Percentiles rank a stretch among this genome's conserved stretches.
phyloP scores from a whole-genome alignment of 768 basidiomycete species.

The Lactifluus pinguis region DNA sequence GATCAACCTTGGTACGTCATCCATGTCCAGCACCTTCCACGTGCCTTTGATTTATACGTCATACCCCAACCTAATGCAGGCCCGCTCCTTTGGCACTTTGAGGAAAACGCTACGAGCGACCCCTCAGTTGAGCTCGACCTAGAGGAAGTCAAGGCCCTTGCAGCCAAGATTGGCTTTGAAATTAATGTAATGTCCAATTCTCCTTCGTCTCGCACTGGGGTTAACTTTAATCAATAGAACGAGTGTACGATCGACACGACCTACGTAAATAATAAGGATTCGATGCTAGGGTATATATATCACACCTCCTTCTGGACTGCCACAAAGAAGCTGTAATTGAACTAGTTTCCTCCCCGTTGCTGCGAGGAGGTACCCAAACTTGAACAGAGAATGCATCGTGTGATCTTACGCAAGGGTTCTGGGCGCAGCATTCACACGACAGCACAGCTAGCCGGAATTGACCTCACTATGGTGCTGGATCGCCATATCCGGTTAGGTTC shows the following conservation, averaged over 20 bases:
- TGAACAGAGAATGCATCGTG: not conserved
- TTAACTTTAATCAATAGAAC: conserved; percentile 40
- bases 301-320: conserved; percentile 82
- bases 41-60: not conserved
- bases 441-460: not conserved
- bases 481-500: not conserved
- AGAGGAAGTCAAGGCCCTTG: conserved; percentile 79
- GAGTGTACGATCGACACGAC: conserved; percentile 74
- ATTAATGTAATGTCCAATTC: conserved; percentile 47
- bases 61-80: conserved; percentile 32
- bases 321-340: conserved; percentile 29
- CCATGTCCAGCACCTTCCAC: not conserved
- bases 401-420: not conserved
- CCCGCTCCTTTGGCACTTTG: conserved; percentile 95
- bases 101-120: conserved; percentile 77
- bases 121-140: conserved; percentile 80
- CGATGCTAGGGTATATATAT: conserved; percentile 82
- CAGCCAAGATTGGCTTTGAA: conserved; percentile 68
- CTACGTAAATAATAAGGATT: conserved; percentile 74
- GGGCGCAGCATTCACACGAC: not conserved
- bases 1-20: conserved; percentile 69
- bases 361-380: not conserved
- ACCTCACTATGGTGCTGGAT: not conserved
- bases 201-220: not conserved
- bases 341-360: not conserved